These are phyloP conservation scores for Phaeoacremonium minimum DNA, from an alignment of 2,329 filamentous ascomycete species.

Conservation along the genomic window DNA sequence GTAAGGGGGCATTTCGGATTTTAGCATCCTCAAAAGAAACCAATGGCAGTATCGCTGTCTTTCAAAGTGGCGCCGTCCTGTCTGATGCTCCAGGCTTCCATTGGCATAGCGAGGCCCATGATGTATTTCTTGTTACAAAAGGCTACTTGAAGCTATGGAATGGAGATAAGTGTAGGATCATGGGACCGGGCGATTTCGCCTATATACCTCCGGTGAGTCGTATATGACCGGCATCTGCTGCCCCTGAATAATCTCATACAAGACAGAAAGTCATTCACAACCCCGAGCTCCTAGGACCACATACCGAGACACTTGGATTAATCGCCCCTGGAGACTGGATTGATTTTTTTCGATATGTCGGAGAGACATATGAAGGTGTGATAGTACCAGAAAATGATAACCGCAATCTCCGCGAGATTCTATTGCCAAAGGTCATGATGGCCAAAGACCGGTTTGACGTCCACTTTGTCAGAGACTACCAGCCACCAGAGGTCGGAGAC, in stretches of 20 bases:
- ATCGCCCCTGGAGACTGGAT: conserved; percentile 54
- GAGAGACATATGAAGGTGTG: conserved; percentile 43
- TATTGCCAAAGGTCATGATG: conserved; percentile 50
- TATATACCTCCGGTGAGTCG: conserved; percentile 47
- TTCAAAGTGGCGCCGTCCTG: conserved; percentile 39
- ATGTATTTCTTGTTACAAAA: conserved; percentile 51
- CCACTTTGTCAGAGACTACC: conserved; percentile 41
- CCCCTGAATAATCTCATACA: too few species aligned
- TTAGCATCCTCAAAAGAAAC: conserved; percentile 46
- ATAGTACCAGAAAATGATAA: conserved; percentile 46
- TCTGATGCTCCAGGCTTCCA: conserved; percentile 46
- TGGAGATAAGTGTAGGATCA: conserved; percentile 45
- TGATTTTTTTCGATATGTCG: conserved; percentile 55
- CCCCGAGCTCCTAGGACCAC: conserved; percentile 45
- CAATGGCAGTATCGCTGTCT: conserved; percentile 42
- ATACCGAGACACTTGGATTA: conserved; percentile 48
- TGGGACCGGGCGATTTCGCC: conserved; percentile 52
- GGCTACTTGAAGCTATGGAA: conserved; percentile 52
- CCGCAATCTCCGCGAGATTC: conserved; percentile 39
- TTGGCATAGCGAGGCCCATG: conserved; percentile 50
- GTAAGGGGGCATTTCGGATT: conserved; percentile 44
- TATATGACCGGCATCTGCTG: too few species aligned
- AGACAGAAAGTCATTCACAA: conserved; percentile 50
- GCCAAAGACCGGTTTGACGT: conserved; percentile 52
- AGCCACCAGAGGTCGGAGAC: conserved; percentile 33